Evolutionary conservation across 1,284 basidiomycete genomes (phyloP).

Genomic region (Athelia sp.): DNA sequence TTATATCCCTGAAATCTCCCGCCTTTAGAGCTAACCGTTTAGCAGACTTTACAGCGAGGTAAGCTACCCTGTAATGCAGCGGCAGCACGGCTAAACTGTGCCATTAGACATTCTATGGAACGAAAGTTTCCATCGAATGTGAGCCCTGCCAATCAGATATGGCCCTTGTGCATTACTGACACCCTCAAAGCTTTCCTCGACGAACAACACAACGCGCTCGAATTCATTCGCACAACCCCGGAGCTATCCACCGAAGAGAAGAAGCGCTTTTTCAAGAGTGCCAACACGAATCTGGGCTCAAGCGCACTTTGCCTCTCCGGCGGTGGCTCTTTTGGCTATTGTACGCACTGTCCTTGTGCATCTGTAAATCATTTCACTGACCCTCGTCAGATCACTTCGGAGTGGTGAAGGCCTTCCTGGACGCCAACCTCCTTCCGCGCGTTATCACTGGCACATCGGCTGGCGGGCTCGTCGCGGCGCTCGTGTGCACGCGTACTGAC

Average conservation of each 20-base stretch:
- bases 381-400: conserved; percentile 75
- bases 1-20: conserved; percentile 5
- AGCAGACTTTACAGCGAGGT: conserved; percentile 85
- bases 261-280: conserved; percentile 85
- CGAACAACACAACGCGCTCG: conserved; percentile 73
- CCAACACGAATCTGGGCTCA: conserved; percentile 87
- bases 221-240: conserved; percentile 68
- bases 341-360: conserved; percentile 27
- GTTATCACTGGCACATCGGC: conserved; percentile 93
- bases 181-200: conserved; percentile 62
- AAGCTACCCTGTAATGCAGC: no score
- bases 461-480: conserved; percentile 85
- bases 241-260: conserved; percentile 86
- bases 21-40: not conserved
- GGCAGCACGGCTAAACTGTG: no score
- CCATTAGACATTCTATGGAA: conserved; percentile 79
- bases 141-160: conserved; percentile 15
- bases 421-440: conserved; percentile 82
- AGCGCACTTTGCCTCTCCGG: conserved; percentile 92
- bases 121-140: conserved; percentile 86
- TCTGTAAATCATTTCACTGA: not conserved
- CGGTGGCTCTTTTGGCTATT: conserved; percentile 93
- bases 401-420: conserved; percentile 88
- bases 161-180: not conserved
- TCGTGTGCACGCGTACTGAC: conserved; percentile 86